These are phyloP conservation scores for Fusarium sororula DNA, from an alignment of 2,329 filamentous ascomycete species.

Conservation along the genomic window DNA sequence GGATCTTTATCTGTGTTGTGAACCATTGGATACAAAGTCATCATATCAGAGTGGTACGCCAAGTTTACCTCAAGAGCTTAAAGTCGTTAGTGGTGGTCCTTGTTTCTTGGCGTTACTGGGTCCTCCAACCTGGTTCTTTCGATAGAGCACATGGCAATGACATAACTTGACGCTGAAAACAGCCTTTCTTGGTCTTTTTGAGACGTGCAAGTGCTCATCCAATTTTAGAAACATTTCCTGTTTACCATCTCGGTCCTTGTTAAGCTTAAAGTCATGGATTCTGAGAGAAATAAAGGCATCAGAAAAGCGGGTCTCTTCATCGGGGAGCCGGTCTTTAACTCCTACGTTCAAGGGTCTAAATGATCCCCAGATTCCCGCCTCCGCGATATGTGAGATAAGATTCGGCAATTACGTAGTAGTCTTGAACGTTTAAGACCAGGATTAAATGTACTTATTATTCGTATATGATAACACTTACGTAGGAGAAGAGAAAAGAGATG, in stretches of 20 bases:
- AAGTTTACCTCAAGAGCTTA: slow-evolving; percentile 12
- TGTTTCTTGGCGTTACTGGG: not conserved
- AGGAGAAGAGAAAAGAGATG: not conserved
- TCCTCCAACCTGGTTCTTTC: not conserved
- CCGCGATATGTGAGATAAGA: not conserved
- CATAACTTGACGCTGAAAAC: not conserved
- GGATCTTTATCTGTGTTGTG: too few species aligned
- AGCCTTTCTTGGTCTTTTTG: not conserved
- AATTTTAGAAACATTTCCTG: accelerated
- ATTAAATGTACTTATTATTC: not conserved
- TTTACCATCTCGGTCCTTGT: not conserved
- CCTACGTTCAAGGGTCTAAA: not conserved
- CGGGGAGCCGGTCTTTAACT: not conserved
- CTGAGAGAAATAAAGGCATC: not conserved
- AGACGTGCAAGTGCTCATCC: accelerated
- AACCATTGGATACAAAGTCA: not conserved
- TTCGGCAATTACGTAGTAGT: not conserved
- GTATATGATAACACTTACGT: not conserved
- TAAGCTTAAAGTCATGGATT: not conserved
- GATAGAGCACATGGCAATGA: not conserved
- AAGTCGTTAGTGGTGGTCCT: not conserved
- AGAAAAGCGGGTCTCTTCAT: not conserved
- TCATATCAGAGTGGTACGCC: not conserved
- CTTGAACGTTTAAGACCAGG: not conserved
- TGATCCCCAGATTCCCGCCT: not conserved